Base-by-base conservation (phyloP, 2,329 filamentous ascomycete genomes). In the Cadophora malorum region DNA sequence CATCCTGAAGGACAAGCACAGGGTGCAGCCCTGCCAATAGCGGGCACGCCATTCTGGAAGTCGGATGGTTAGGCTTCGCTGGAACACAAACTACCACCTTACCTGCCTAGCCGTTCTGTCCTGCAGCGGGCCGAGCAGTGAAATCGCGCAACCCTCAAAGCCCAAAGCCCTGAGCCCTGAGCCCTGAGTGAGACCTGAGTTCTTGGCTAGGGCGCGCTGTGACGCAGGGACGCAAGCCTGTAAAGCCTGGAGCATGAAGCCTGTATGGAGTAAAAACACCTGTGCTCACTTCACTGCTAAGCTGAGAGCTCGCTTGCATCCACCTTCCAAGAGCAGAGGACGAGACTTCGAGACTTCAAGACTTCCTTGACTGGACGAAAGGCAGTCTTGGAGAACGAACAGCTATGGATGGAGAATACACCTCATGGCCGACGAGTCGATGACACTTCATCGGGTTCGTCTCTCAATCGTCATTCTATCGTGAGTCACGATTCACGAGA, bases 101-200 rank as follows among this genome's bases (percentile, higher is more conserved):
- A 38, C 35, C 35, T 28, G 35, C 8, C 35, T 14, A 38, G 12
- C 35, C 35, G 35, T 38, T 7, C 35, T 23, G 55, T 74, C 70
- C 72, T 75, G 74, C 73, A 76, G 71, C 74, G 74, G 74, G 68
- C 74, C 74, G 74, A 74, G 66, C 69, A 73, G 72, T 64, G 50
- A 68, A 66, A 70, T 74, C 68, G 63, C 63, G 59, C 59, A 62
- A 50, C 45, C 53, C 21, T 38, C 33, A 23, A 14, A 19, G 16
- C 52, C 28, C 41, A 16, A 14, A 19, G 9, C 56, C 33, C 23
- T 14, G 25, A 19, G 16, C 52, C 28, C 41, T 45, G 28, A 19
- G 9, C 56, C 33, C 23, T 14, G 33, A 41, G 25, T 19, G 28
- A 19, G 9, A 35, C 33, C 23, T 14, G 33, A 41, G 25, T 6